Percentiles rank a stretch among this genome's conserved stretches.
These are phyloP conservation scores for Globisporangium viniferum DNA, from an alignment of 352 stramenopile species.

Conservation along the genomic window DNA sequence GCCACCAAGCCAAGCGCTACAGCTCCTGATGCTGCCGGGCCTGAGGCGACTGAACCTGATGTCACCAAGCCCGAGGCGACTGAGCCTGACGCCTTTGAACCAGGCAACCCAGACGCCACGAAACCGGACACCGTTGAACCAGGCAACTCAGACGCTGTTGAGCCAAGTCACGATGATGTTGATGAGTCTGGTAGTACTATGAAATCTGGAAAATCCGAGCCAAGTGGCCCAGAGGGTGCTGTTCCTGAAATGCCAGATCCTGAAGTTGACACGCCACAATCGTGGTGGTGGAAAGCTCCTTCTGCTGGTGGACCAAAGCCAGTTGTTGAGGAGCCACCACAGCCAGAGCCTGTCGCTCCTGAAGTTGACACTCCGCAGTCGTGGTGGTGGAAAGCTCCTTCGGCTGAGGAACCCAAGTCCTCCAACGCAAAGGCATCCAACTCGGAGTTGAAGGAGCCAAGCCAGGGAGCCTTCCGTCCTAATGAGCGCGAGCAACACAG, in stretches of 20 bases:
- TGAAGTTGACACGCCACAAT: not conserved
- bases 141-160: not conserved
- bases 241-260: not conserved
- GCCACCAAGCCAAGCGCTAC: not conserved
- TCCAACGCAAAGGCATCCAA: not conserved
- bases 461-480: not conserved
- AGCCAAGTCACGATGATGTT: not conserved
- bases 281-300: not conserved
- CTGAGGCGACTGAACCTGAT: not conserved
- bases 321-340: no score
- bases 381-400: not conserved
- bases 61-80: not conserved
- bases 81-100: not conserved
- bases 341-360: not conserved
- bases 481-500: not conserved
- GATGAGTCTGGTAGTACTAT: not conserved
- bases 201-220: not conserved
- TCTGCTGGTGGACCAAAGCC: no score
- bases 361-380: not conserved
- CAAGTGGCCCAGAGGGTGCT: not conserved
- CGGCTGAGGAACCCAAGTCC: not conserved
- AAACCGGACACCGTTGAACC: not conserved
- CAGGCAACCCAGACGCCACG: not conserved
- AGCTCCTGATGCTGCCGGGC: not conserved
- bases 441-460: not conserved